Percentiles rank a stretch among this genome's conserved stretches.
Conservation (phyloP, 495 filamentous ascomycete species). For the Daldinia grandis region DNA sequence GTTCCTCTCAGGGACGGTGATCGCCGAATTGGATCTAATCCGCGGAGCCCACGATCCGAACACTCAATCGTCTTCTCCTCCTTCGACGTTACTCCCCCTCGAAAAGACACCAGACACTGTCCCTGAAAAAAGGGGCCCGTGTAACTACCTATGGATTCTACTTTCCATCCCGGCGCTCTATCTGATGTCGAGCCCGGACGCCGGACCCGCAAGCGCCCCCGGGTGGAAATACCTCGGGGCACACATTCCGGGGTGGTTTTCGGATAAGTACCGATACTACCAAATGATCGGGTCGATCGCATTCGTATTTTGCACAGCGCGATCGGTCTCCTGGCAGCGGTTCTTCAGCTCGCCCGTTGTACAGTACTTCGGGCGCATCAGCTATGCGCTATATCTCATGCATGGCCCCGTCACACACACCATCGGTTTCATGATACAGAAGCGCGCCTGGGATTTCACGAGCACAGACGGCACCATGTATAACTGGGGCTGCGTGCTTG, state of each 20-base stretch:
- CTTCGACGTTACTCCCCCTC: conserved; percentile 30
- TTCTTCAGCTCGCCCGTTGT: conserved; percentile 46
- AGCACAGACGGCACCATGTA: conserved; percentile 48
- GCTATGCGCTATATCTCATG: conserved; percentile 62
- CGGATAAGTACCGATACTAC: conserved; percentile 54
- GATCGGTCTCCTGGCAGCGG: conserved; percentile 48
- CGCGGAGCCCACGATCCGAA: conserved; percentile 42
- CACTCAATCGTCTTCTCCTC: conserved; percentile 23
- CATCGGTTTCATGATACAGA: conserved; percentile 51
- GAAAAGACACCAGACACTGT: conserved; percentile 19
- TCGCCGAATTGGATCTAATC: conserved; percentile 52
- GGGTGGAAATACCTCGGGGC: conserved; percentile 53
- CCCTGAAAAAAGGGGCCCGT: conserved; percentile 15
- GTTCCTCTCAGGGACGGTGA: conserved; percentile 51
- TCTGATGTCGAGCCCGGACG: conserved; percentile 55
- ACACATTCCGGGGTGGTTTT: conserved; percentile 52
- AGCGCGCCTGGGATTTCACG: conserved; percentile 46
- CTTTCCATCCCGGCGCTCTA: conserved; percentile 49
- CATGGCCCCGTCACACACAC: conserved; percentile 61
- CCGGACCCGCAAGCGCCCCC: conserved; percentile 46
- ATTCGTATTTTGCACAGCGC: conserved; percentile 50
- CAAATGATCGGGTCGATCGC: conserved; percentile 52
- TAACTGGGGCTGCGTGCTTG: conserved; percentile 48
- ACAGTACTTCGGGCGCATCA: conserved; percentile 61
- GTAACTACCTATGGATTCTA: conserved; percentile 36